phyloP scores from a whole-genome alignment of 2,329 filamentous ascomycete species.

The Clathrospora elynae region DNA sequence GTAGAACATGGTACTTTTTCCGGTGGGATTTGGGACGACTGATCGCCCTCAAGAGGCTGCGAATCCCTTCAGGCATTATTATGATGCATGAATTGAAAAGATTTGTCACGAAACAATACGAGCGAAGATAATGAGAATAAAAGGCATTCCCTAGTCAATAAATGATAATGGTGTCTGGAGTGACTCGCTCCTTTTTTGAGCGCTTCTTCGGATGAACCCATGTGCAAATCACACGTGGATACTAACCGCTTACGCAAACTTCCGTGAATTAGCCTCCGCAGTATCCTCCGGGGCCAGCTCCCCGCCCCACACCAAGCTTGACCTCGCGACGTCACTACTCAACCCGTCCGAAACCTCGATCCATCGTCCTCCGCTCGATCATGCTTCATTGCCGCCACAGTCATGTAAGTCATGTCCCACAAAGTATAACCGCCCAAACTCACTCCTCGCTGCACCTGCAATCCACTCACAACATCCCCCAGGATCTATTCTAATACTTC shows the following conservation, averaged over 20 bases:
- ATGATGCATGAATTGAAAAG: slow-evolving; percentile 32
- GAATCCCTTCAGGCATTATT: no score
- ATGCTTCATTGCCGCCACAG: slow-evolving; percentile 30
- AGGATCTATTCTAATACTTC: not conserved
- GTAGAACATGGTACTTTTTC: slow-evolving; percentile 56
- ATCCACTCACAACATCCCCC: not conserved
- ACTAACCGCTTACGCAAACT: slow-evolving; percentile 31
- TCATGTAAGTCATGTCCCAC: slow-evolving; percentile 29
- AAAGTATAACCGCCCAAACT: no score
- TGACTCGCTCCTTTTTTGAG: not conserved
- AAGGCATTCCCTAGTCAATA: no score
- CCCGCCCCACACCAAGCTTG: slow-evolving; percentile 15
- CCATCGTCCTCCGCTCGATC: no score
- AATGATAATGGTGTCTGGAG: no score
- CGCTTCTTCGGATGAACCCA: slow-evolving; percentile 10
- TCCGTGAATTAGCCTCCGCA: slow-evolving; percentile 36
- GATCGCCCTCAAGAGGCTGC: no score
- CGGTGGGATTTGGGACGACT: no score
- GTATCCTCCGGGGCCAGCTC: slow-evolving; percentile 13
- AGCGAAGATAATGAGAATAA: no score
- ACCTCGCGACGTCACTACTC: slow-evolving; percentile 14
- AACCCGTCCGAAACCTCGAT: no score
- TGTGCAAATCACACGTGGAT: slow-evolving; percentile 22
- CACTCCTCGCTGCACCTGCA: no score
- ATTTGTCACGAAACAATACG: slow-evolving; percentile 12